phyloP scores from a whole-genome alignment of 441 rosid genomes.

The Arabidopsis hybrid region DNA sequence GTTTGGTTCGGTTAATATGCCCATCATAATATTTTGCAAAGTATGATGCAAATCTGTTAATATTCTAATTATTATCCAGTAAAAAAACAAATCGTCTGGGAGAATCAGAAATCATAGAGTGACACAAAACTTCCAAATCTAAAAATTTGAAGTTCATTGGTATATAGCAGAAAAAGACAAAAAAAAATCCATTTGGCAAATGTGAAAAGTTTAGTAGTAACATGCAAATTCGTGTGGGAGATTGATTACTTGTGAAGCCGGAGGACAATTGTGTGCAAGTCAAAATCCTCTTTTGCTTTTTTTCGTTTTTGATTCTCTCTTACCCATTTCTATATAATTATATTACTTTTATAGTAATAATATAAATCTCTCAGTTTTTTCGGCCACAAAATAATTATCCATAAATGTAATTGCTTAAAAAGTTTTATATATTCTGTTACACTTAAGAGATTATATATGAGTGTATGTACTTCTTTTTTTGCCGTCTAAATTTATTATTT shows the following conservation, averaged over 20 bases:
- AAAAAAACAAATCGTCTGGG: background rate
- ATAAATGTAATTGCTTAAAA: background rate
- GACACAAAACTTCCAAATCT: background rate
- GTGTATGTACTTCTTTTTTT: background rate
- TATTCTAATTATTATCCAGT: background rate
- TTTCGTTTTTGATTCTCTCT: conserved; percentile 32
- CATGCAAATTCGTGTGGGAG: conserved; percentile 38
- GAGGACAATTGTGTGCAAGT: conserved; percentile 37
- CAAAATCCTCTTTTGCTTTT: conserved; percentile 17
- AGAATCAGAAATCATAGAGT: background rate
- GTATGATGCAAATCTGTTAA: too few species aligned
- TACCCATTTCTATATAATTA: conserved; percentile 8
- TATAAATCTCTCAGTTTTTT: background rate
- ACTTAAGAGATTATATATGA: background rate
- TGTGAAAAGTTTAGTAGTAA: conserved; percentile 10
- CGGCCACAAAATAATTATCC: conserved; percentile 2
- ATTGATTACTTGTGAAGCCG: conserved; percentile 35
- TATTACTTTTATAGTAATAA: conserved; percentile 3
- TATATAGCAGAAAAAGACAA: background rate
- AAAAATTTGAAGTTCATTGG: background rate
- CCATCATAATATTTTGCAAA: too few species aligned
- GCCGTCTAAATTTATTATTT: too few species aligned
- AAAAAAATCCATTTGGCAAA: background rate
- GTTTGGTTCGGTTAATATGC: too few species aligned
- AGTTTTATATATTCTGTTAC: background rate